These are phyloP conservation scores for Penicillium chermesinum DNA, from an alignment of 495 filamentous ascomycete genomes.

Conservation along the genomic window DNA sequence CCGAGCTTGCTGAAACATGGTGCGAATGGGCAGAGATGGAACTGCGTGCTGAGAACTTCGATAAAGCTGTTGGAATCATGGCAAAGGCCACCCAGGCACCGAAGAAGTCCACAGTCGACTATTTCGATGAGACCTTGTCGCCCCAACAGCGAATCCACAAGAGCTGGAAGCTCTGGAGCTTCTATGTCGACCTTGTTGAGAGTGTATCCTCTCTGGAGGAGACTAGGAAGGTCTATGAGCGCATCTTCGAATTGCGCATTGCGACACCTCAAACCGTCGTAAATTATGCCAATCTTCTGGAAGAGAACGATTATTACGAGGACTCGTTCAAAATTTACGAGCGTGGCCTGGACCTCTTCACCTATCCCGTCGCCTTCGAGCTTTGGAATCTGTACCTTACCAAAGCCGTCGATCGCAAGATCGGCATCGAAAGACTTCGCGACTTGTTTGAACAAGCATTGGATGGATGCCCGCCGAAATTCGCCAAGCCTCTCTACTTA, in stretches of 20 bases:
- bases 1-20: slow-evolving; percentile 96
- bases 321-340: slow-evolving; percentile 98
- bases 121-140: slow-evolving; percentile 91
- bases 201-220: slow-evolving; percentile 88
- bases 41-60: slow-evolving; percentile 90
- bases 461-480: slow-evolving; percentile 90
- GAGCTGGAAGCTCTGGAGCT: slow-evolving; percentile 99
- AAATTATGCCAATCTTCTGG: slow-evolving; percentile 94
- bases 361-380: slow-evolving; percentile 95
- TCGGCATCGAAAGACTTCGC: slow-evolving; percentile 87
- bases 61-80: slow-evolving; percentile 92
- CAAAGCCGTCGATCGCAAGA: slow-evolving; percentile 92
- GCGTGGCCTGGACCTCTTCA: slow-evolving; percentile 93
- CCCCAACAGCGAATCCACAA: slow-evolving; percentile 97
- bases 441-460: slow-evolving; percentile 98
- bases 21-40: slow-evolving; percentile 99
- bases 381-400: slow-evolving; percentile 98
- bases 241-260: slow-evolving; percentile 97
- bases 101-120: slow-evolving; percentile 92
- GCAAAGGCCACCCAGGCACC: slow-evolving; percentile 93
- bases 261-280: slow-evolving; percentile 97
- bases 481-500: slow-evolving; percentile 90
- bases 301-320: slow-evolving; percentile 94
- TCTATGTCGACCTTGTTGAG: slow-evolving; percentile 98
- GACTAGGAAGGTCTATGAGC: slow-evolving; percentile 88